Evolutionary conservation across 768 basidiomycete species (phyloP), one percentile per base, ranked within the genome.

Genomic region (Goffeauzyma gilvescens): DNA sequence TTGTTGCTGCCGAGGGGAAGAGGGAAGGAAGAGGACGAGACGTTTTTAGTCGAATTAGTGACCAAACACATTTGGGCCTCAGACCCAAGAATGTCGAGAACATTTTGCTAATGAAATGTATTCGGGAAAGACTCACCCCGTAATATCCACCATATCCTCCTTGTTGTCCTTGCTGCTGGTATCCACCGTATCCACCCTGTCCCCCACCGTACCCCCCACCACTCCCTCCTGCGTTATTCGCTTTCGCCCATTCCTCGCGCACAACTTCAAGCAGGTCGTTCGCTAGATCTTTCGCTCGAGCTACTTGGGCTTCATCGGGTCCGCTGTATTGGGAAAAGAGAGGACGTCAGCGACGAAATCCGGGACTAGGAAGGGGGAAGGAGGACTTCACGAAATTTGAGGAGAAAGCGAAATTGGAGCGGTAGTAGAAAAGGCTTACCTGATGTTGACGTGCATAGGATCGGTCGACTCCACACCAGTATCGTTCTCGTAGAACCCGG

Each of bases 221-320:
- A 10, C 41, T 39, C 18, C 33, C 38, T 18, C 28, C 45, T 8
- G 54, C 52, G n/a, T 45, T 45, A 34, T 58, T 71, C 41, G 85
- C 78, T 63, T 96, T 90, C 21, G 72, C 76, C 57, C 87, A 84
- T 59, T 96, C 86, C 49, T 75, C 71, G 14, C 73, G 73, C 7
- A 96, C 83, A n/a, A 93, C 86, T 28, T 78, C 71, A 8, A 90
- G 71, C 2, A 95, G 72, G 57, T 95, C 87, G 50, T 87, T 81
- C 1, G 85, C 84, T 21, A 89, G 66, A 6, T 75, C 76, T 63
- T 83, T 83, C 3, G 87, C 89, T 32, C 81, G 75, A 17, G 77
- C 77, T 0, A 90, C 78, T 67, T 86, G 82, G 10, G 72, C 73
- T 49, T 85, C 80, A 25, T 87, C 86, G 10, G 89, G 89, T 3